Evolutionary conservation across 306 rosid species (phyloP).

Genomic region (Hippophae tibetana): DNA sequence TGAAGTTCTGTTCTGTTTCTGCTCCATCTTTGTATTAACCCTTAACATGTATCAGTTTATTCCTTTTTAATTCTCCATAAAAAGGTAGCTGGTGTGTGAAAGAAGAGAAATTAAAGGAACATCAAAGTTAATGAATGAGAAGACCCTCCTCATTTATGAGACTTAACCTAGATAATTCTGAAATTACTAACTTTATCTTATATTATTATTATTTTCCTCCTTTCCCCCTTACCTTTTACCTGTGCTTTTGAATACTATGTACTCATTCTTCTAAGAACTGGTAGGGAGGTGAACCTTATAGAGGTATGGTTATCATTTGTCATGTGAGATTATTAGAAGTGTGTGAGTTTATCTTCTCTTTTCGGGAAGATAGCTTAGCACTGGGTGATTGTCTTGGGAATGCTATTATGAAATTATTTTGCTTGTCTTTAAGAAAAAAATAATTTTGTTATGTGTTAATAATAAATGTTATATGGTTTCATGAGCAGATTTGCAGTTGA

Average conservation of each 20-base stretch:
- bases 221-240: slow-evolving; percentile 9
- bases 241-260: slow-evolving; percentile 5
- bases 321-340: slow-evolving; percentile 43
- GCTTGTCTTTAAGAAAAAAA: background rate
- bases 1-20: no score
- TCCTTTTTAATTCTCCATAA: slow-evolving; percentile 7
- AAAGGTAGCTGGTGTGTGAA: slow-evolving; percentile 1
- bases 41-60: slow-evolving; percentile 2
- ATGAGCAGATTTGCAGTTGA: slow-evolving; percentile 54
- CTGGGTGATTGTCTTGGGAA: slow-evolving; percentile 17
- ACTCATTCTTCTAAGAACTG: slow-evolving; percentile 24
- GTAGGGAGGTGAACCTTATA: slow-evolving; percentile 23
- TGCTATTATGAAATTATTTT: slow-evolving; percentile 23
- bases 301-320: slow-evolving; percentile 48
- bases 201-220: slow-evolving; percentile 4
- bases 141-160: slow-evolving; percentile 19
- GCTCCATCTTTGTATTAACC: no score
- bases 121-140: slow-evolving; percentile 1
- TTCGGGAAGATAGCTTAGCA: background rate
- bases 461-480: slow-evolving; percentile 17
- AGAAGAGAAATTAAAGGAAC: background rate
- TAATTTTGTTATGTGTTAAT: slow-evolving; percentile 14
- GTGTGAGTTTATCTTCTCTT: slow-evolving; percentile 27
- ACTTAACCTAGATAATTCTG: background rate
- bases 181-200: background rate